Base-by-base conservation (phyloP, 2,329 filamentous ascomycete genomes). In the Ceratocystis papillata region DNA sequence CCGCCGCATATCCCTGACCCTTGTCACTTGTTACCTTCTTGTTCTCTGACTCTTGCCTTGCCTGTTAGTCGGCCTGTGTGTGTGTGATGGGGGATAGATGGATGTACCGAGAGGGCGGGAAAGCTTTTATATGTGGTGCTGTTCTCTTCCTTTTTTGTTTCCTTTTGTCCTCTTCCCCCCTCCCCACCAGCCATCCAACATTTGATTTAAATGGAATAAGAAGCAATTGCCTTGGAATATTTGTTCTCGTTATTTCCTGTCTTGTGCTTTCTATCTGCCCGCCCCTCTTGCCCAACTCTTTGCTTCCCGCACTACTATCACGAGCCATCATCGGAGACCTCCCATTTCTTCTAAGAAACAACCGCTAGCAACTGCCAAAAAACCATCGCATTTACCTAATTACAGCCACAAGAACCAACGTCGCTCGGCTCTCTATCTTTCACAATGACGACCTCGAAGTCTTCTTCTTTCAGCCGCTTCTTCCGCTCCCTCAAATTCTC, bases 401-500 rank as follows among this genome's bases (percentile, higher is more conserved):
- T 10, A 37, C 37, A 17, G 20, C 22, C 6, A 3, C 60, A 33
- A 33, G 5, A 33, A 33, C 30, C 6, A 33, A n/a, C 60, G 37
- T 62, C 10, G 30, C 60, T 17, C 20, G 15, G n/a, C 25, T 50
- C 25, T 12, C 44, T 3, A 8, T 37, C 62, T 63, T 62, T 20
- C 33, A 57, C 46, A 33, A 64, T 64, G 63, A 59, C 63, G 17
- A 64, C 59, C 57, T 30, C 64, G n/a, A 66, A 53, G 30, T 62
- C 60, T 20, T 62, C 59, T 44, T 66, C 61, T 37, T 63, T 67
- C 22, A 59, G 48, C 60, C 33, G 44, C 12, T 57, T 67, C 65
- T 67, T 66, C 57, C 46, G 45, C 25, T 44, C 57, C 8, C 33
- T 66, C 28, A 66, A 66, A 48, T 55, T 62, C 44, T 66, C 64